A percentile compares a stretch with the other conserved stretches of the same genome.
These are phyloP conservation scores for Aureobasidium zeae DNA, from an alignment of 2,329 filamentous ascomycete species.

Conservation along the genomic window DNA sequence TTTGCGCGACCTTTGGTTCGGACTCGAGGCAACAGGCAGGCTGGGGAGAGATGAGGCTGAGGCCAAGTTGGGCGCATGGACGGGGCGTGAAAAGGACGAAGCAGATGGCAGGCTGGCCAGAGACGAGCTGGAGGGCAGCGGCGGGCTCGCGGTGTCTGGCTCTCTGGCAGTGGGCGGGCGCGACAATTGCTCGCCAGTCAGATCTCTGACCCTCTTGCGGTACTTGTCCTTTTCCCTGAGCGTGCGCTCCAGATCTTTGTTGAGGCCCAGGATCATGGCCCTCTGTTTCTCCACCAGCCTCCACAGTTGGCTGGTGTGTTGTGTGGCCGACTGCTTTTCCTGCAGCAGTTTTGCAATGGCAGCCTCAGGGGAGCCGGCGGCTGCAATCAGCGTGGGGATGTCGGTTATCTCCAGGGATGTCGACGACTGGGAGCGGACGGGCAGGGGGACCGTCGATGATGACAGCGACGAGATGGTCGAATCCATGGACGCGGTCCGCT, in stretches of 20 bases:
- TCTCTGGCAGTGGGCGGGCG: constrained; percentile 21
- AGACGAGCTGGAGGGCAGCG: constrained; percentile 5
- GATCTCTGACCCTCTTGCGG: constrained; percentile 78
- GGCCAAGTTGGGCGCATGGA: constrained; percentile 10
- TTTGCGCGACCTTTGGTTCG: constrained; percentile 50
- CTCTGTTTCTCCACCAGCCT: constrained; percentile 92
- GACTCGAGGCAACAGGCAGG: constrained; percentile 21
- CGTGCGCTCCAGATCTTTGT: constrained; percentile 85
- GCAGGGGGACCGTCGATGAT: constrained; percentile 42
- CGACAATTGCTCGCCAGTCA: constrained; percentile 39
- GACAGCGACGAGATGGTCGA: constrained; percentile 67
- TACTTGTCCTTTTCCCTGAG: constrained; percentile 94
- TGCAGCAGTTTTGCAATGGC: constrained; percentile 81
- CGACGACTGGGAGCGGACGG: constrained; percentile 49
- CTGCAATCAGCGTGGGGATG: constrained; percentile 66
- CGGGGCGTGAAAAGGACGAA: background rate
- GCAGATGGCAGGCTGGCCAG: constrained; percentile 12
- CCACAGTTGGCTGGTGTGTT: constrained; percentile 91
- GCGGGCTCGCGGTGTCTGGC: constrained; percentile 15
- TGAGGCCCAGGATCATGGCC: constrained; percentile 84
- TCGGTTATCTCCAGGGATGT: constrained; percentile 56
- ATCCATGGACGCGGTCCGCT: constrained; percentile 82
- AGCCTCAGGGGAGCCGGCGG: constrained; percentile 80
- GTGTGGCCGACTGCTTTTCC: constrained; percentile 79
- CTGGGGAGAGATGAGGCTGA: constrained; percentile 5